phyloP scores from a whole-genome alignment of 805 yeast genomes.

The Ogataea ganodermae region DNA sequence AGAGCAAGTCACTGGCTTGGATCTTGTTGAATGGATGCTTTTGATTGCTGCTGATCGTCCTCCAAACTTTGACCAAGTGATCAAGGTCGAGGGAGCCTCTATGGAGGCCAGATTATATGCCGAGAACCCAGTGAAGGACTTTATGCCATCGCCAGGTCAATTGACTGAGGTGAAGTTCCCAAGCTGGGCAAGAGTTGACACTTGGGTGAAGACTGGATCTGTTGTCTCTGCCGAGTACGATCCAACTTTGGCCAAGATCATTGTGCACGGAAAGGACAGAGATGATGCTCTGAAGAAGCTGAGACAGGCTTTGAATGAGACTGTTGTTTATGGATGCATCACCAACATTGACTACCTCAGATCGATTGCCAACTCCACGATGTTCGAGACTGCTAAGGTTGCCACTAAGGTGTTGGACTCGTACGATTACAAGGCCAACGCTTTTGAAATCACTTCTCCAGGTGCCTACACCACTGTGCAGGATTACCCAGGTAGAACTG shows the following conservation, averaged over 20 bases:
- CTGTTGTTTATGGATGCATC: slow-evolving; percentile 83
- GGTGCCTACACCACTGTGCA: slow-evolving; percentile 97
- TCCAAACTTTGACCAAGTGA: slow-evolving; percentile 66
- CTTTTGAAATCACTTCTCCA: slow-evolving; percentile 81
- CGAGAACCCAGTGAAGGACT: slow-evolving; percentile 93
- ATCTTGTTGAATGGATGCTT: slow-evolving; percentile 96
- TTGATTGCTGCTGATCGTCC: slow-evolving; percentile 86
- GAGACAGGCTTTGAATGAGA: slow-evolving; percentile 80
- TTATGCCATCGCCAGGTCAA: slow-evolving; percentile 96
- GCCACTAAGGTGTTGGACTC: slow-evolving; percentile 87
- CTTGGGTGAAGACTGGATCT: slow-evolving; percentile 92
- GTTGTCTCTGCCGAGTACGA: slow-evolving; percentile 89
- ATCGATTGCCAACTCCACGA: slow-evolving; percentile 76
- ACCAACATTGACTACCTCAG: slow-evolving; percentile 89
- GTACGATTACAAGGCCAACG: slow-evolving; percentile 75
- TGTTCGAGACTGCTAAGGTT: slow-evolving; percentile 83
- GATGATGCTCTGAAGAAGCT: slow-evolving; percentile 78
- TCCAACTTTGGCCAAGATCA: slow-evolving; percentile 94
- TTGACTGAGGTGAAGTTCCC: slow-evolving; percentile 86
- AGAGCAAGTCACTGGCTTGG: slow-evolving; percentile 92
- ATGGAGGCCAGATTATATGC: slow-evolving; percentile 98
- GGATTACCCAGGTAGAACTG: slow-evolving; percentile 89
- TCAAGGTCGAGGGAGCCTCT: slow-evolving; percentile 77
- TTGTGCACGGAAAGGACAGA: slow-evolving; percentile 90
- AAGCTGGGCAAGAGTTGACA: slow-evolving; percentile 87